Evolutionary conservation across 768 basidiomycete species (phyloP), one percentile per base, ranked within the genome.

Genomic region (Phaffia australis): DNA sequence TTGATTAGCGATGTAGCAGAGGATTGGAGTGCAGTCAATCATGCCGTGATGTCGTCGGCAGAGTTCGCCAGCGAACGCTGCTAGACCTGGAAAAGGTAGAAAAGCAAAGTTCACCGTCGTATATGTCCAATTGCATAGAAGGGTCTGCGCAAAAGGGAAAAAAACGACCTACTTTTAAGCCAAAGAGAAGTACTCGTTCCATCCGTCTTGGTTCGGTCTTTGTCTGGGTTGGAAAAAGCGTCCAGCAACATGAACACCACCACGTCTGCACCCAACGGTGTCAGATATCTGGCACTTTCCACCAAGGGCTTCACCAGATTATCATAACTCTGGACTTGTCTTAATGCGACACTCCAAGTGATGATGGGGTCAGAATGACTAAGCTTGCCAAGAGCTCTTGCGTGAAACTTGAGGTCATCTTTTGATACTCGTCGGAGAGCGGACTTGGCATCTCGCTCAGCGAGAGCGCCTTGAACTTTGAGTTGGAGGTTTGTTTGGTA

Each of bases 301-400:
- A 98, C 87, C 52, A 97, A 87, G 25, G 92, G 89, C 51, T 81
- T 82, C 14, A 89, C 89, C 62, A 95, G 77, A 76, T 98, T 99
- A 74, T 94, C 89, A 73, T 99, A 99, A 18, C 89, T 86, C 86
- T 91, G 90, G 66, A 97, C 87, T 76, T 98, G 95, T 70, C 86
- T 85, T 56, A 99, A 85, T 0, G 88, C 89, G 69, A 88, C 87
- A 27, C 82, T 74, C 79, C 97, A 98, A 71, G 98, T 84, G 59
- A 93, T 85, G 71, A 85, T 87, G 5, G 95, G 95, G 73, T 98
- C 95, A 21, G 88, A 87, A 75, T 98, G 92, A 18, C 89, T 89
- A 63, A 94, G 78, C 77, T 98, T 97, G 16, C 89, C 93, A 29
- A 98, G 84, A 3, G 86, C 83, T 23, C 93, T 86, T 32, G 91